A percentile compares a stretch with the other conserved stretches of the same genome.
phyloP scores from a whole-genome alignment of 2,329 filamentous ascomycete genomes.

The Colletotrichum echinochloae region DNA sequence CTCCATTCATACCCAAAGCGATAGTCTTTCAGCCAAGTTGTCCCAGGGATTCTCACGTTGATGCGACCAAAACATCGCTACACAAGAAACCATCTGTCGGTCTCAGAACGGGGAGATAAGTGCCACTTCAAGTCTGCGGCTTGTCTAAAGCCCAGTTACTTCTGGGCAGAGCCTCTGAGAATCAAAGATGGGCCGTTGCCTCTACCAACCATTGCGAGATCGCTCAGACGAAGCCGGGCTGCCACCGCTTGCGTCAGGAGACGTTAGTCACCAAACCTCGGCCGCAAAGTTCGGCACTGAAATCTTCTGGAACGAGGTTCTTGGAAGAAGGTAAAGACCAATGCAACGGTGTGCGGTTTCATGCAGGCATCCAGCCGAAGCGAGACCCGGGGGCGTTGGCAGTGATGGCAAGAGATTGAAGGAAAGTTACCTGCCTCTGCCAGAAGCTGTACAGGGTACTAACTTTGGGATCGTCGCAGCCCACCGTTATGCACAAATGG shows the following conservation, averaged over 20 bases:
- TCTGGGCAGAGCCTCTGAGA: background rate
- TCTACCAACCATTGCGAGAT: too few relatives aligned
- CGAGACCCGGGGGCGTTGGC: background rate
- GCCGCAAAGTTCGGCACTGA: background rate
- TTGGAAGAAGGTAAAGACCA: background rate
- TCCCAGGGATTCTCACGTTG: background rate
- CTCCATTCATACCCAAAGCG: background rate
- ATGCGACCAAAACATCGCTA: background rate
- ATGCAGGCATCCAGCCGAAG: background rate
- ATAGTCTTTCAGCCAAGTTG: background rate
- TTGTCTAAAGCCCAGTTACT: background rate
- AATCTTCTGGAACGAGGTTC: background rate
- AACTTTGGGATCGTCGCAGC: background rate
- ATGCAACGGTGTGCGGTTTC: background rate
- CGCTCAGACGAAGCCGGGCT: background rate
- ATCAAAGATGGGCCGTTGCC: background rate
- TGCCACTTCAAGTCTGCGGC: background rate
- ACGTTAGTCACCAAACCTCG: background rate
- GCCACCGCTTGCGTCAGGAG: background rate
- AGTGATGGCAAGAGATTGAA: background rate
- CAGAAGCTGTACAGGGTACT: background rate
- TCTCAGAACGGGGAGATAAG: background rate
- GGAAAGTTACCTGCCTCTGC: background rate
- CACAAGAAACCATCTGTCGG: background rate
- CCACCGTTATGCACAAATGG: conserved; percentile 6